phyloP scores from a whole-genome alignment of 495 filamentous ascomycete species.

The Immersiella caudata region DNA sequence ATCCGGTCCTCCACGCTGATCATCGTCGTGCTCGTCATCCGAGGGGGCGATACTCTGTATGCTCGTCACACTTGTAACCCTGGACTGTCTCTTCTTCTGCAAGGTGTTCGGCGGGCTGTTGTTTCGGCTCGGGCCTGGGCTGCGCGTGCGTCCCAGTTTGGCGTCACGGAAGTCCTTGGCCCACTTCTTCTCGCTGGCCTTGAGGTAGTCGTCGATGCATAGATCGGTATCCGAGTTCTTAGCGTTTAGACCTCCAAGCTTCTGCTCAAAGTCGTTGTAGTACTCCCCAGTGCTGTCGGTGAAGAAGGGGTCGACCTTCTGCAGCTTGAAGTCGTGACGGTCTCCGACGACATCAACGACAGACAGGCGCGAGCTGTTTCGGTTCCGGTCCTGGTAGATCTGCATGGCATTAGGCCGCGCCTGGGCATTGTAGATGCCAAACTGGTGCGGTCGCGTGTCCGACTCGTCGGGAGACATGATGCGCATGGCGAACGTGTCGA shows the following conservation, averaged over 20 bases:
- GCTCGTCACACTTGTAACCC: slow-evolving; percentile 27
- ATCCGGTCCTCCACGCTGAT: neutral
- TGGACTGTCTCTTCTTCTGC: slow-evolving; percentile 29
- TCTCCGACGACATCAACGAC: slow-evolving; percentile 33
- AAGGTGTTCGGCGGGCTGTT: slow-evolving; percentile 22
- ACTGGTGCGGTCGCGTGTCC: slow-evolving; percentile 24
- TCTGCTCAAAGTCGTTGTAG: slow-evolving; percentile 57
- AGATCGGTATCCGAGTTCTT: slow-evolving; percentile 60
- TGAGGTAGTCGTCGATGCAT: slow-evolving; percentile 66
- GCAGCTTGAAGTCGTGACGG: slow-evolving; percentile 49
- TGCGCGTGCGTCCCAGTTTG: slow-evolving; percentile 30
- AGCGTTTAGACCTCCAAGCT: slow-evolving; percentile 52
- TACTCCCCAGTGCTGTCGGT: slow-evolving; percentile 63
- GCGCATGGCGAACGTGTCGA: slow-evolving; percentile 35
- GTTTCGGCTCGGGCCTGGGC: slow-evolving; percentile 26
- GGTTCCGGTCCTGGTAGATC: slow-evolving; percentile 26
- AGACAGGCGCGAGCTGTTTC: slow-evolving; percentile 31
- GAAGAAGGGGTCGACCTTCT: slow-evolving; percentile 68
- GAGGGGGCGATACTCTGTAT: slow-evolving; percentile 37
- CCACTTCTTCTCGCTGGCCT: slow-evolving; percentile 65
- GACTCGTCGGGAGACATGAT: slow-evolving; percentile 33
- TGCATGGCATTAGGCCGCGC: slow-evolving; percentile 24
- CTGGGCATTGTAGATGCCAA: slow-evolving; percentile 26
- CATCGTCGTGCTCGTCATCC: slow-evolving; percentile 27
- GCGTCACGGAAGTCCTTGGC: slow-evolving; percentile 52